These are phyloP conservation scores for Globisporangium okanoganense DNA, from an alignment of 352 stramenopile genomes.

Conservation along the genomic window DNA sequence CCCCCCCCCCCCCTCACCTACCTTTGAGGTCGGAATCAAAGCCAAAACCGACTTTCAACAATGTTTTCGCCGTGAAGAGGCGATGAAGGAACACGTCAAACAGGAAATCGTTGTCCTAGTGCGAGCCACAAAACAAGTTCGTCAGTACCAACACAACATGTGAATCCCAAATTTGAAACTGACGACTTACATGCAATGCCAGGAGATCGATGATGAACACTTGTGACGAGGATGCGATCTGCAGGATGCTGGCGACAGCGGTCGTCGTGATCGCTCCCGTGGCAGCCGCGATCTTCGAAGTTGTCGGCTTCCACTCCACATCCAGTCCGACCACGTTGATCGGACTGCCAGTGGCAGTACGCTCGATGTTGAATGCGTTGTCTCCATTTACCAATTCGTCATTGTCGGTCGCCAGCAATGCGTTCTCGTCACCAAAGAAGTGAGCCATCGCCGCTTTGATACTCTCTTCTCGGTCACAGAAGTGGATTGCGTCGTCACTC, in stretches of 20 bases:
- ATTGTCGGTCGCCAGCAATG: neutral
- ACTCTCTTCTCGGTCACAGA: conserved; percentile 36
- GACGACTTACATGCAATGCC: conserved; percentile 40
- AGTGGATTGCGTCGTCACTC: conserved; percentile 20
- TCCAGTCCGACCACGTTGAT: conserved; percentile 44
- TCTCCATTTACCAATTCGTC: neutral
- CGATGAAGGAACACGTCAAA: conserved; percentile 39
- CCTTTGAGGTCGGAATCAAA: conserved; percentile 75
- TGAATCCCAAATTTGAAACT: neutral
- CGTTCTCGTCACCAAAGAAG: conserved; percentile 17
- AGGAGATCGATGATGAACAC: conserved; percentile 64
- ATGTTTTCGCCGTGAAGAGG: conserved; percentile 27
- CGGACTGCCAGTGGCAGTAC: neutral
- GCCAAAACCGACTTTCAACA: conserved; percentile 60
- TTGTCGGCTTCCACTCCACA: conserved; percentile 61
- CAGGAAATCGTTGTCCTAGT: conserved; percentile 35
- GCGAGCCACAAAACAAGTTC: neutral
- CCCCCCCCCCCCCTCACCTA: too few relatives aligned
- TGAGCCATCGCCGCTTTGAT: conserved; percentile 22
- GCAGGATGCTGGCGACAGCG: conserved; percentile 53
- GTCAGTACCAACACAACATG: neutral
- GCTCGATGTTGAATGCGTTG: neutral
- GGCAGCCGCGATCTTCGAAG: conserved; percentile 17
- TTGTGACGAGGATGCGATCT: conserved; percentile 40
- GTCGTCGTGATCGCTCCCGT: conserved; percentile 19